Evolutionary conservation across 768 basidiomycete species (phyloP).

Genomic region (Sporobolomyces pararoseus): DNA sequence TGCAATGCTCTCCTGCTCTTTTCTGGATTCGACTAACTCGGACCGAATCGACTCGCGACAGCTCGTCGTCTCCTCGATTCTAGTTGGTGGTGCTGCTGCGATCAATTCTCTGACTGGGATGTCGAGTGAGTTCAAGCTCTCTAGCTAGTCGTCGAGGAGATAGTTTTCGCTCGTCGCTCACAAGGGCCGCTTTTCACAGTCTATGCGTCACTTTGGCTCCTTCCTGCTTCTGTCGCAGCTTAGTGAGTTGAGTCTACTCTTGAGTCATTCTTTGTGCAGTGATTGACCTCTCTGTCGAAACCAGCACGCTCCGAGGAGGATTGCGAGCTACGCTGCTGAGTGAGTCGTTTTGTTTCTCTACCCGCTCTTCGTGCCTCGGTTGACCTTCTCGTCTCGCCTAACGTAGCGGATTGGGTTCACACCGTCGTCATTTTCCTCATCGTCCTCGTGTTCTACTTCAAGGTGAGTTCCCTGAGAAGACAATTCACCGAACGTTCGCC

Average conservation of each 20-base stretch:
- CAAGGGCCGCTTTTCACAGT: slow-evolving; percentile 38
- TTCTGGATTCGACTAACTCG: neutral
- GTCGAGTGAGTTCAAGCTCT: slow-evolving; percentile 44
- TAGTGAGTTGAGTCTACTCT: slow-evolving; percentile 48
- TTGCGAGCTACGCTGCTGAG: slow-evolving; percentile 46
- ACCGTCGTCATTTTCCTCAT: slow-evolving; percentile 55
- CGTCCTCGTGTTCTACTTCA: slow-evolving; percentile 50
- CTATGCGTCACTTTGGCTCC: slow-evolving; percentile 54
- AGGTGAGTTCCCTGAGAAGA: too few relatives aligned
- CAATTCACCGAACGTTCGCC: too few relatives aligned
- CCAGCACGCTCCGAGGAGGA: neutral
- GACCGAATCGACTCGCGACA: neutral
- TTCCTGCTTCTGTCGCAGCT: slow-evolving; percentile 54
- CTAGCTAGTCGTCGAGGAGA: neutral
- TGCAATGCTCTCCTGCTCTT: too few relatives aligned
- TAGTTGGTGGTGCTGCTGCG: slow-evolving; percentile 56
- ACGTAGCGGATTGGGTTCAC: slow-evolving; percentile 53
- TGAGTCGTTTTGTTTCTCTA: too few relatives aligned
- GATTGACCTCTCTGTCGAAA: slow-evolving; percentile 20
- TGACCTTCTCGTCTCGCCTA: too few relatives aligned
- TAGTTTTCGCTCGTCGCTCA: neutral
- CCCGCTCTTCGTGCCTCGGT: too few relatives aligned
- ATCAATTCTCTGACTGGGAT: slow-evolving; percentile 56
- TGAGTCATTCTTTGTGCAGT: slow-evolving; percentile 43
- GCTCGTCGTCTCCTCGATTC: slow-evolving; percentile 22